Percentiles rank a stretch among this genome's conserved stretches.
Conservation (phyloP, 148 eudicot genomes). For the Fagopyrum tataricum region DNA sequence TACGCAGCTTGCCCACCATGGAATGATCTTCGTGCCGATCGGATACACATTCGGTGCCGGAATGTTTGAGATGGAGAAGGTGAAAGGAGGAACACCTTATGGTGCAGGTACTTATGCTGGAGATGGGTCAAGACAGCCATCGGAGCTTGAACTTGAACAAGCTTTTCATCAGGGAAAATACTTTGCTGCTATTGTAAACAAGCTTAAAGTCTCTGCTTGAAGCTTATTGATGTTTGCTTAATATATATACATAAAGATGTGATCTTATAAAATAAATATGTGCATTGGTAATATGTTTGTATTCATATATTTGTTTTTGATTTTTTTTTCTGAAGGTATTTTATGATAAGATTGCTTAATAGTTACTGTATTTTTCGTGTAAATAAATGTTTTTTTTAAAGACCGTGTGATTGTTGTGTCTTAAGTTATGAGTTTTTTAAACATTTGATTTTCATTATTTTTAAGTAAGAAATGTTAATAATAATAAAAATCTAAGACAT, state of each 20-base stretch:
- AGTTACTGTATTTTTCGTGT: too few relatives aligned
- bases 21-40: constrained; percentile 70
- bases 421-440: too few relatives aligned
- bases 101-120: constrained; percentile 82
- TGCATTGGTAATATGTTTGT: neutral
- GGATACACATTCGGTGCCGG: constrained; percentile 84
- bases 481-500: too few relatives aligned
- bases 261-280: neutral
- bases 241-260: neutral
- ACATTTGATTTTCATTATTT: too few relatives aligned
- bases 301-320: neutral
- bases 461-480: too few relatives aligned
- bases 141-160: constrained; percentile 52
- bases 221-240: neutral
- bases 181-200: constrained; percentile 57
- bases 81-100: constrained; percentile 70
- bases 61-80: constrained; percentile 70
- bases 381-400: too few relatives aligned
- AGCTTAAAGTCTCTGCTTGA: constrained; percentile 51
- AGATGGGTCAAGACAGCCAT: constrained; percentile 65
- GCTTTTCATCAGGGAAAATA: constrained; percentile 82
- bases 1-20: constrained; percentile 72
- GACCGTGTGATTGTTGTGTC: too few relatives aligned
- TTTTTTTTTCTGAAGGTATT: neutral
- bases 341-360: neutral